Conservation (phyloP, 2,329 filamentous ascomycete genomes). For the Phoma herbarum region DNA sequence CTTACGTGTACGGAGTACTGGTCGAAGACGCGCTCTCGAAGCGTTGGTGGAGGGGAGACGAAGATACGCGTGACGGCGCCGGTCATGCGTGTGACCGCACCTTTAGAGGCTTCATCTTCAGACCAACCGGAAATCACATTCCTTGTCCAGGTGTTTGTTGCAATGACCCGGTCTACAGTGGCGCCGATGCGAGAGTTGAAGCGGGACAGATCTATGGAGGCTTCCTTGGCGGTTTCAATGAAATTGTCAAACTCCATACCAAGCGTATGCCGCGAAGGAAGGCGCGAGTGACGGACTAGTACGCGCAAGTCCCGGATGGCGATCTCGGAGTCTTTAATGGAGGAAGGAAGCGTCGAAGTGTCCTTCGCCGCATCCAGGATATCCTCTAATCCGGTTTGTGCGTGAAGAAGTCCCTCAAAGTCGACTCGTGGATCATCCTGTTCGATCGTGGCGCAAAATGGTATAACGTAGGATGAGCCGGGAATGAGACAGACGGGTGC, state of each 20-base stretch:
- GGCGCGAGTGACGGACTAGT: slow-evolving; percentile 73
- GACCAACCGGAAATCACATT: slow-evolving; percentile 72
- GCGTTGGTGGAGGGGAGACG: slow-evolving; percentile 38
- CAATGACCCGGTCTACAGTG: slow-evolving; percentile 77
- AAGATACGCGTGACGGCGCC: slow-evolving; percentile 67
- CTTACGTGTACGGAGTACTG: slow-evolving; percentile 78
- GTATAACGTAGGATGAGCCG: slow-evolving; percentile 68
- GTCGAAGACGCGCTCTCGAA: slow-evolving; percentile 67
- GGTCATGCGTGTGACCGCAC: slow-evolving; percentile 54
- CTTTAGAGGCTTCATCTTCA: slow-evolving; percentile 50
- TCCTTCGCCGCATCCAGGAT: slow-evolving; percentile 73
- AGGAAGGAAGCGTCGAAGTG: slow-evolving; percentile 73
- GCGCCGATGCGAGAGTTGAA: slow-evolving; percentile 81
- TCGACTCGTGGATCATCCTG: slow-evolving; percentile 55
- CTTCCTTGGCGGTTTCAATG: slow-evolving; percentile 71
- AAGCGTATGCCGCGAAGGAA: slow-evolving; percentile 74
- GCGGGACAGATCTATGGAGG: slow-evolving; percentile 71
- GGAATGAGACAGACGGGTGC: slow-evolving; percentile 76
- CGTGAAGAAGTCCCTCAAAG: slow-evolving; percentile 77
- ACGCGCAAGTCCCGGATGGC: slow-evolving; percentile 78
- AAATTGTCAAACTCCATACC: slow-evolving; percentile 80
- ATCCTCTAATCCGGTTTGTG: slow-evolving; percentile 79
- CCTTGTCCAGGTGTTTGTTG: slow-evolving; percentile 78
- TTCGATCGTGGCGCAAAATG: slow-evolving; percentile 64
- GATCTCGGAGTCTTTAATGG: slow-evolving; percentile 80